Percentiles rank a stretch among this genome's conserved stretches.
Evolutionary conservation across 345 rosid genomes (phyloP).

Genomic region (Physaria fendleri): DNA sequence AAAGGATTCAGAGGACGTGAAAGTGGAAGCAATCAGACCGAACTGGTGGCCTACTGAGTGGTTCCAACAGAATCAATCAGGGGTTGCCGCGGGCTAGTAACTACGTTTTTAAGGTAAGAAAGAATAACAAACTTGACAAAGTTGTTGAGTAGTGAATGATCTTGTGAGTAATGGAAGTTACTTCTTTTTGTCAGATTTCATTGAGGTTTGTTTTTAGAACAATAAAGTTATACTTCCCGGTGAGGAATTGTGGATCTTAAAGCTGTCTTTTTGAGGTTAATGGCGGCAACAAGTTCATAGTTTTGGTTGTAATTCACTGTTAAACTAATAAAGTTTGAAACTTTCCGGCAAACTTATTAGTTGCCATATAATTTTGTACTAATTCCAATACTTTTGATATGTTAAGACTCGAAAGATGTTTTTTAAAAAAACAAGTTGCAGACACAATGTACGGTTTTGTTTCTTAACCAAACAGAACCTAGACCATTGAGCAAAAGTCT

Average conservation of each 20-base stretch:
- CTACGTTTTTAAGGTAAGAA: neutral
- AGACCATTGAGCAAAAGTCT: too few species aligned
- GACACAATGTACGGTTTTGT: too few species aligned
- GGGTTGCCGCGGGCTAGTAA: constrained; percentile 28
- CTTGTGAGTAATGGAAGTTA: neutral
- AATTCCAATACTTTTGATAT: neutral
- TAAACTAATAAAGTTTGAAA: constrained; percentile 4
- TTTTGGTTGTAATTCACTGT: constrained; percentile 11
- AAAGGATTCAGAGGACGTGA: constrained; percentile 48
- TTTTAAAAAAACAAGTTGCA: too few species aligned
- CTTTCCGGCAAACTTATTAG: constrained; percentile 7
- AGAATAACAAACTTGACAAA: neutral
- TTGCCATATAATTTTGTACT: neutral
- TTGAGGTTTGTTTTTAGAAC: neutral
- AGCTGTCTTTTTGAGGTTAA: constrained; percentile 1
- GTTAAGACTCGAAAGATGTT: too few species aligned
- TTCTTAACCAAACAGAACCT: too few species aligned
- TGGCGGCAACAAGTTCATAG: constrained; percentile 11
- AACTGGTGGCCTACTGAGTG: constrained; percentile 86
- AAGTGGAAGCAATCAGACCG: constrained; percentile 60
- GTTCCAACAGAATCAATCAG: constrained; percentile 44
- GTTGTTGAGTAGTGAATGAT: neutral
- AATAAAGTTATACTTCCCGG: constrained; percentile 3
- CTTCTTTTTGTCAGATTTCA: neutral
- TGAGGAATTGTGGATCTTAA: neutral